Evolutionary conservation across 2,329 filamentous ascomycete genomes (phyloP).

Genomic region (Pseudogymnoascus sp.): DNA sequence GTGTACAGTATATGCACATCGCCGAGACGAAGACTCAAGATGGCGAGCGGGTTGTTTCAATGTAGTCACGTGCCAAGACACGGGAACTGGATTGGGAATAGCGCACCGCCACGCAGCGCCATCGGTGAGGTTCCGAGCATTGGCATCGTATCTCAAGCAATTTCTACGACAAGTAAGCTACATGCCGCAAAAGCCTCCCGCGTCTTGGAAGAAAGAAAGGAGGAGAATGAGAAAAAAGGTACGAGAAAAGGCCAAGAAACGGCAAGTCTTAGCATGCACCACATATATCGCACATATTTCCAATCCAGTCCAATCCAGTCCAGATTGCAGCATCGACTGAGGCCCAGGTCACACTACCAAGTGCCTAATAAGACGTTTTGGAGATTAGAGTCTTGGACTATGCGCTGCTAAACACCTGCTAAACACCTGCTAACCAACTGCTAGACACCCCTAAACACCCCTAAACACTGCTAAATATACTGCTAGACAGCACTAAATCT

Average conservation of each 20-base stretch:
- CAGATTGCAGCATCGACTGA: background rate
- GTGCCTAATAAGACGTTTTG: background rate
- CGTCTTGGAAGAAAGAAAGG: background rate
- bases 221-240: background rate
- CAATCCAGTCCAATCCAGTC: background rate
- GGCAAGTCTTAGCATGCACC: background rate
- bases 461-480: background rate
- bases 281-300: background rate
- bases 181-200: background rate
- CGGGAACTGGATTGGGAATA: background rate
- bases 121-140: background rate
- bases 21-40: background rate
- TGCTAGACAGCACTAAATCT: background rate
- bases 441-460: background rate
- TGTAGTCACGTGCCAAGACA: background rate
- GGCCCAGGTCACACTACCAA: background rate
- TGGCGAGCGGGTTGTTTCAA: background rate
- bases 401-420: too few relatives aligned
- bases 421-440: background rate
- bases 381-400: constrained; percentile 3
- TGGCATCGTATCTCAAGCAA: background rate
- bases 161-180: too few relatives aligned
- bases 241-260: background rate
- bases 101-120: background rate
- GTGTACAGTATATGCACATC: background rate